Conservation (phyloP, 1,284 basidiomycete species). For the Inonotus hispidus region DNA sequence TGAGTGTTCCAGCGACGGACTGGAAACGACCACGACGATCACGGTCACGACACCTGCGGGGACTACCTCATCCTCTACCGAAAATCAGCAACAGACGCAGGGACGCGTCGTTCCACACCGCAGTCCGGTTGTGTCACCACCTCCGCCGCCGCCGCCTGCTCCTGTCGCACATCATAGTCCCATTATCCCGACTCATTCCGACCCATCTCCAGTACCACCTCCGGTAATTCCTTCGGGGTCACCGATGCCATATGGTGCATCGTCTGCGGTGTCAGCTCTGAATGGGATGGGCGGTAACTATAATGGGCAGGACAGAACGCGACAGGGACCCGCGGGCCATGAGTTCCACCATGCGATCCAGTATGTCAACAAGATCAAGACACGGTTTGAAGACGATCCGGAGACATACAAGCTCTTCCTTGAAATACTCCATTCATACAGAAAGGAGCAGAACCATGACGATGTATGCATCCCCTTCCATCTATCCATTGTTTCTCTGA, state of each 20-base stretch:
- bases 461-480: slow-evolving; percentile 58
- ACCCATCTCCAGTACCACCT: neutral
- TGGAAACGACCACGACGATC: slow-evolving; percentile 71
- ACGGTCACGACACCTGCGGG: slow-evolving; percentile 94
- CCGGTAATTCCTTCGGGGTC: slow-evolving; percentile 21
- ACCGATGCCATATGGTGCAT: slow-evolving; percentile 27
- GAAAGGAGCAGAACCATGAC: slow-evolving; percentile 88
- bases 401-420: slow-evolving; percentile 98
- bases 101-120: slow-evolving; percentile 28
- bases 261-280: slow-evolving; percentile 22
- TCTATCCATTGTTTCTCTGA: neutral
- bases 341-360: slow-evolving; percentile 98
- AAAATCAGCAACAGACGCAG: slow-evolving; percentile 28
- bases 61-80: slow-evolving; percentile 57
- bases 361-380: slow-evolving; percentile 99
- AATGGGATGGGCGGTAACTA: slow-evolving; percentile 19
- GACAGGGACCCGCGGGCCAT: slow-evolving; percentile 40
- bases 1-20: slow-evolving; percentile 78
- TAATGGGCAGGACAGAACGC: slow-evolving; percentile 22
- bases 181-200: neutral
- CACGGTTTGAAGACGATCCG: slow-evolving; percentile 84
- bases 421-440: slow-evolving; percentile 96
- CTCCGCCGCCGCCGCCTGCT: slow-evolving; percentile 21
- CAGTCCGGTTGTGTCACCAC: slow-evolving; percentile 25
- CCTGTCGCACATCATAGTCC: neutral